Base-by-base conservation (phyloP, 1,284 basidiomycete genomes). In the Vanrija humicola region DNA sequence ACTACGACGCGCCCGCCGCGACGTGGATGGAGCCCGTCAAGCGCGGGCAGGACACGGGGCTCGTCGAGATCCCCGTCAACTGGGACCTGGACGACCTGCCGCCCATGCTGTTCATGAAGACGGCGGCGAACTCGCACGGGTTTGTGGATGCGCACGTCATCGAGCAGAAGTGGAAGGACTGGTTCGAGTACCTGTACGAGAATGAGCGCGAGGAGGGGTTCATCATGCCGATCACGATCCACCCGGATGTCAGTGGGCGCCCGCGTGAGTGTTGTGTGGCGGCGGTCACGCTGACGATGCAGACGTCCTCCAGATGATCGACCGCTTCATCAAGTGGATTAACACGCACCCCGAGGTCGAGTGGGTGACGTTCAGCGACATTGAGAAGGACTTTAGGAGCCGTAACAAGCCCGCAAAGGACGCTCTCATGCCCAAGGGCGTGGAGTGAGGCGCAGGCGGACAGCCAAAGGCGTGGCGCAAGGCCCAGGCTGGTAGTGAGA, bases 271-370 rank as follows among this genome's bases (percentile, higher is more conserved):
- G 7, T 14, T 6, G n/a, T 1, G 19, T 4, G 8, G 6, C 44
- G 7, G 3, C 0, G 42, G 8, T 16, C 28, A 28, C 4, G 50
- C 58, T 55, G 19, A 52, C 48, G 18, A 18, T 29, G 12, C 50
- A 69, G 73, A 82, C 71, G 85, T 88, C n/a, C 75, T 88, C 8
- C 77, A 87, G 50, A 88, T 88, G 84, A 82, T 89, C 81, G 86
- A 89, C 69, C 81, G 85, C 45, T 87, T 89, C 70, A 88, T 90
- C 63, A 83, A 86, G 64, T 88, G 86, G 85, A 79, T 89, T 50
- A 88, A 88, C 66, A 82, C 80, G 3, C 86, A 88, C 68, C 82
- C 84, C 26, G 82, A 83, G 50, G 82, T 89, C 2, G 80, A 86
- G 55, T 89, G 86, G 85, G 85, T 86, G 16, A 83, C 85, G 18